A percentile compares a stretch with the other conserved stretches of the same genome.
phyloP scores from a whole-genome alignment of 177 flowering plant genomes.

The Vitis hybrid region DNA sequence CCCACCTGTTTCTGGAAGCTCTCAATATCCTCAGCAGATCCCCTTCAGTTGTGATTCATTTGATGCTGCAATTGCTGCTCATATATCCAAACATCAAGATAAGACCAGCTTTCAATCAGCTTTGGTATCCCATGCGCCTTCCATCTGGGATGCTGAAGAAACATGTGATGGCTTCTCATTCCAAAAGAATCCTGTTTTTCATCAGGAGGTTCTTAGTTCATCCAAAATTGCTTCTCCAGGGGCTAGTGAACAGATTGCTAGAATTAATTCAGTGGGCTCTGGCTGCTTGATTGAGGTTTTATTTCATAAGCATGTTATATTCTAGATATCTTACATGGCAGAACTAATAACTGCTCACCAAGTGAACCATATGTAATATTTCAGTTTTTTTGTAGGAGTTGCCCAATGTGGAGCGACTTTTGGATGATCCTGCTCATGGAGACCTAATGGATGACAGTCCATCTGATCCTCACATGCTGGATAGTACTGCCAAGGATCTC shows the following conservation, averaged over 20 bases:
- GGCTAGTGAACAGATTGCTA: conserved; percentile 16
- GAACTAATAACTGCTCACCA: background rate
- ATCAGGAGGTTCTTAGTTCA: conserved; percentile 19
- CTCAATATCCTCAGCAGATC: conserved; percentile 47
- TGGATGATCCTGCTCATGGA: conserved; percentile 20
- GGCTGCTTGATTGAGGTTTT: conserved; percentile 44
- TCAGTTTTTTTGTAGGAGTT: conserved; percentile 42
- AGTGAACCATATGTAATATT: background rate
- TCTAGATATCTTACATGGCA: background rate
- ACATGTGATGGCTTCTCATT: conserved; percentile 95
- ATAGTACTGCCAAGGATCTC: conserved; percentile 40
- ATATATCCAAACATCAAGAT: conserved; percentile 52
- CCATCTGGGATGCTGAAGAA: conserved; percentile 97
- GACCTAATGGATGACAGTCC: conserved; percentile 31
- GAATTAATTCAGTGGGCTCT: conserved; percentile 24
- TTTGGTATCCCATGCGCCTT: conserved; percentile 42
- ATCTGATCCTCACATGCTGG: conserved; percentile 27
- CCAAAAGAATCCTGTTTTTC: conserved; percentile 36
- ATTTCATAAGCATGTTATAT: background rate
- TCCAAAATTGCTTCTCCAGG: conserved; percentile 25
- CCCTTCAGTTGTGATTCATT: conserved; percentile 88
- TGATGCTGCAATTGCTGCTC: conserved; percentile 98
- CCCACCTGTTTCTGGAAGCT: conserved; percentile 33
- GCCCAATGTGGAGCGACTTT: conserved; percentile 22
- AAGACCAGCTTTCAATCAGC: conserved; percentile 27